Base-by-base conservation (phyloP, 2,329 filamentous ascomycete species). In the Thielaviopsis musarum region DNA sequence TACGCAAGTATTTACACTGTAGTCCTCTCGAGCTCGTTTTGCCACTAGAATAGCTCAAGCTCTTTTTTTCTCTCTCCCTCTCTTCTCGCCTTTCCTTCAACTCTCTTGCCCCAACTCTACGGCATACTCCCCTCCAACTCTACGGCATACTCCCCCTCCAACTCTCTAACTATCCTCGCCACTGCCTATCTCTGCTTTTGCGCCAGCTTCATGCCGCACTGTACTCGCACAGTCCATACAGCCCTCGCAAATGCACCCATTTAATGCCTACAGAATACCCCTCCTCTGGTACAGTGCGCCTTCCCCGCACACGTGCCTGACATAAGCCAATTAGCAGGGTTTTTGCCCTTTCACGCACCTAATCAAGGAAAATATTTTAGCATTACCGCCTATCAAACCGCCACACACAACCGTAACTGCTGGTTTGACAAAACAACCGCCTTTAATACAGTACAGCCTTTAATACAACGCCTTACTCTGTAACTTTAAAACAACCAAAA, bases 301-400 rank as follows among this genome's bases (percentile, higher is more conserved):
- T 41, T 24, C 10, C 34, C 12, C 38, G 34, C 57, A 58, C 49
- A 58, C 19, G 52, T 58, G 59, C 17, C 52, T 58, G 59, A 58
- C 59, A 57, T 61, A 61, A 61, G 38, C 51, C 19, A 41, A 7
- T 15, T 52, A 48, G 38, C 51, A 61, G 55, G 59, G 51, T 61
- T 58, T 57, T 45, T 61, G 59, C 51, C 59, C 59, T 61, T 58
- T 53, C 22, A 22, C 30, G n/a, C 48, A 38, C 49, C 26, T 19
- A 17, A 56, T 30, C 13, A 49, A 48, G 26, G 30, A 59, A 51
- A 52, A 30, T 15, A 15, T 30, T 34, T 28, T 51, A 49, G 24
- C 52, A 26, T 22, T 17, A 30, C 24, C 52, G 38, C 38, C 38
- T 45, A 45, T 45, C 38, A n/a, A 15, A 45, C 15, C 15, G 30